phyloP scores from a whole-genome alignment of 768 basidiomycete genomes.

The Agaricus sinodeliciosus region DNA sequence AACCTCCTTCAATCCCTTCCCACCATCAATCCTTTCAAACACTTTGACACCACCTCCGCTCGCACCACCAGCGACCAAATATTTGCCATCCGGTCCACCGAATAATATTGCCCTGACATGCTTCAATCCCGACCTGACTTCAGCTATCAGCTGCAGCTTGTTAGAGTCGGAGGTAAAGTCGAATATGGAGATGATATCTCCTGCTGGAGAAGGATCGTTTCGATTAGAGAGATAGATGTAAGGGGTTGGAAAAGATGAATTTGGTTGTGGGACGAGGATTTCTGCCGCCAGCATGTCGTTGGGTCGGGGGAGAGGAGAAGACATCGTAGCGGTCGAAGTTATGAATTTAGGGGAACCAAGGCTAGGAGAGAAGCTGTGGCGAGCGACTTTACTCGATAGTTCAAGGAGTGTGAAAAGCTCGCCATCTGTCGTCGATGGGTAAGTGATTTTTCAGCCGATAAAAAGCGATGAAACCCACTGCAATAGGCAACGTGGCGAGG shows the following conservation, averaged over 20 bases:
- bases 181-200: constrained; percentile 72
- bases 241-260: constrained; percentile 41
- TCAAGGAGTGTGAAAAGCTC: constrained; percentile 64
- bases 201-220: constrained; percentile 60
- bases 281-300: constrained; percentile 62
- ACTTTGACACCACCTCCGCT: constrained; percentile 63
- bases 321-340: constrained; percentile 44
- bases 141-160: constrained; percentile 43
- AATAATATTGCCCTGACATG: constrained; percentile 68
- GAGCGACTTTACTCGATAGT: constrained; percentile 49
- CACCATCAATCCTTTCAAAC: constrained; percentile 59
- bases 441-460: not conserved
- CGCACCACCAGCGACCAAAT: constrained; percentile 59
- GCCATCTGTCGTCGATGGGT: constrained; percentile 34
- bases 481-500: constrained; percentile 65
- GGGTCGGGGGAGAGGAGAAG: constrained; percentile 33
- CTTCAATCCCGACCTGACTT: constrained; percentile 62
- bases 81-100: constrained; percentile 54
- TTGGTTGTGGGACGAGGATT: constrained; percentile 53
- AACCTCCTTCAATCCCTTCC: constrained; percentile 47
- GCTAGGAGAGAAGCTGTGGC: constrained; percentile 44
- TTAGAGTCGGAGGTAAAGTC: constrained; percentile 36
- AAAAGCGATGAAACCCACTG: constrained; percentile 32
- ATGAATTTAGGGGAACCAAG: constrained; percentile 34
- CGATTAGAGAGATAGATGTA: constrained; percentile 74